Base-by-base conservation (phyloP, 2,329 filamentous ascomycete species). In the Fusarium sp. region DNA sequence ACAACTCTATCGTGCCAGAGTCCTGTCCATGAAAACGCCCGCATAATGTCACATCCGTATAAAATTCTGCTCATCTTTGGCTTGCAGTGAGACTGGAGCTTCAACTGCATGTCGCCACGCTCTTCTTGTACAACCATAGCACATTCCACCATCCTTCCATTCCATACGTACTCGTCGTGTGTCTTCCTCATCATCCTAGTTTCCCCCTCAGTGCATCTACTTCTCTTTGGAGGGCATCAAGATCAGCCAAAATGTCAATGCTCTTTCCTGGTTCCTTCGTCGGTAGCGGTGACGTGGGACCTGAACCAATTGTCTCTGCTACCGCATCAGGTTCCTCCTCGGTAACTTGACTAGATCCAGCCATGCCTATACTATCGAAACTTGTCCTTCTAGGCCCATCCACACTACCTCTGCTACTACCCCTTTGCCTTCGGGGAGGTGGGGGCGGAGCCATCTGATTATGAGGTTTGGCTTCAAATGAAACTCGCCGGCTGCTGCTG, bases 211-310 rank as follows among this genome's bases (percentile, higher is more conserved):
- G 74, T 6, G 87, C 91, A 78, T 95, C 91, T 38, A 95, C 91
- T 74, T 95, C 92, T 74, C 86, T 86, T 78, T 93, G 91, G 66
- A 95, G 79, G 23, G 89, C 88, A 46, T 88, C 86, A 57, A 95
- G 79, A 76, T 94, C 91, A 2, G 91, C 91, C 69, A 95, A 78
- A 62, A 94, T 92, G 74, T 92, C 87, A 41, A 80, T 69, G 58
- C 82, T 75, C 74, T 82, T 75, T 71, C 79, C 76, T 18, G 72
- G 11, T 53, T 74, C 67, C 33, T 66, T 36, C 57, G 68, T 60
- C 26, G 59, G 57, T 45, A 67, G 62, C 42, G 62, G 71, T 61
- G 70, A 68, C 42, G 50, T 58, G 40, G 60, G 60, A 41, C 62
- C 69, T 18, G 57, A 54, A 23, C 58, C 62, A n/a, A 46, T 45